phyloP scores from a whole-genome alignment of 805 yeast genomes.

The Ogataea corticis region DNA sequence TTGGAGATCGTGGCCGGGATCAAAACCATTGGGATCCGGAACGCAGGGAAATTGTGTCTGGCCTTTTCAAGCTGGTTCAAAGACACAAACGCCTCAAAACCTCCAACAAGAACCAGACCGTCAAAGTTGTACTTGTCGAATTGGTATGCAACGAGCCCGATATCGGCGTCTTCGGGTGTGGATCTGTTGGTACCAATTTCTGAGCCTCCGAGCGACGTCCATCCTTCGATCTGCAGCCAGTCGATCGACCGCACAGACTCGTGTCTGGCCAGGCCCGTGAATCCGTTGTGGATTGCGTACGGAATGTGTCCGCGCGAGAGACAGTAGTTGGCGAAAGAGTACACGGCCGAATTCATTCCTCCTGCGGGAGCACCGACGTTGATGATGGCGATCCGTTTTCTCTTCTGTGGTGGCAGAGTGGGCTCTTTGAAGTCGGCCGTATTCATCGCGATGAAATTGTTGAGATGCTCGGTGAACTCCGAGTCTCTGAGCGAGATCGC shows the following conservation, averaged over 20 bases:
- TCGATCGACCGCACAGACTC: conserved; percentile 58
- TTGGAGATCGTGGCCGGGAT: conserved; percentile 84
- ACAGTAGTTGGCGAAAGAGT: conserved; percentile 74
- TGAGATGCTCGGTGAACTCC: conserved; percentile 63
- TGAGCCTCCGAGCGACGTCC: conserved; percentile 77
- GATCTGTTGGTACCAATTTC: conserved; percentile 80
- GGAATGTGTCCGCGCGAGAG: conserved; percentile 73
- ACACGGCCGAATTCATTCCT: conserved; percentile 75
- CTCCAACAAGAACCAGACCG: conserved; percentile 76
- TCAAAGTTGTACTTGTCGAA: conserved; percentile 67
- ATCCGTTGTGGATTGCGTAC: conserved; percentile 73
- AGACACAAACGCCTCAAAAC: conserved; percentile 78
- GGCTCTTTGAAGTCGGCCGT: conserved; percentile 69
- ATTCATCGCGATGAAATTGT: conserved; percentile 64
- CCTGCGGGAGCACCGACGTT: conserved; percentile 83
- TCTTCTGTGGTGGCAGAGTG: conserved; percentile 50
- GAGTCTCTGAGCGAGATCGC: conserved; percentile 74
- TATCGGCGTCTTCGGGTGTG: conserved; percentile 63
- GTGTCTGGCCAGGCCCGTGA: conserved; percentile 65
- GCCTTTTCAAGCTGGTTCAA: conserved; percentile 65
- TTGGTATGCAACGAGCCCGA: conserved; percentile 71
- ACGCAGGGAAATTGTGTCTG: conserved; percentile 62
- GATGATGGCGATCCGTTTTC: conserved; percentile 65
- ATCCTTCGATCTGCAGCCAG: conserved; percentile 72
- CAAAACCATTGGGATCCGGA: conserved; percentile 74